These are phyloP conservation scores for Gliomastix tumulicola DNA, from an alignment of 2,329 filamentous ascomycete genomes.

Conservation along the genomic window DNA sequence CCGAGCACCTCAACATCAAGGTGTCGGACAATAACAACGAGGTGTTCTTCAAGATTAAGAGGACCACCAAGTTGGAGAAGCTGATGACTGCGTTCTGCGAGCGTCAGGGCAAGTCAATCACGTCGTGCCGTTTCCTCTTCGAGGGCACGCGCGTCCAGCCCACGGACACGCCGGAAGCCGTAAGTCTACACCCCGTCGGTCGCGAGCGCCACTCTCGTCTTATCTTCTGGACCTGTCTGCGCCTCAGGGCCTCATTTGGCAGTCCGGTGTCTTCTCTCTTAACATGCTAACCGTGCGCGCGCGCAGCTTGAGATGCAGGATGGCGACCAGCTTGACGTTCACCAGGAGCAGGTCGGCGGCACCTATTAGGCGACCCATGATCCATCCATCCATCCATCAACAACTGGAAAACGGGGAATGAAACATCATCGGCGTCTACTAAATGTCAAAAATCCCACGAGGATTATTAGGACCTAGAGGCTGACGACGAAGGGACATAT, in stretches of 20 bases:
- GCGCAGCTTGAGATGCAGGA: conserved; percentile 89
- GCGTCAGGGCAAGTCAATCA: conserved; percentile 79
- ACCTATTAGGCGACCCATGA: conserved; percentile 12
- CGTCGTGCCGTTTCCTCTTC: conserved; percentile 88
- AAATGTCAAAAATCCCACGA: too few species aligned
- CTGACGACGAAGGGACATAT: too few species aligned
- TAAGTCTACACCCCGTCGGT: too few species aligned
- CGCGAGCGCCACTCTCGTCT: too few species aligned
- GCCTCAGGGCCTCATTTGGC: too few species aligned
- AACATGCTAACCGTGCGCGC: conserved; percentile 6
- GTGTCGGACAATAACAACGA: conserved; percentile 99
- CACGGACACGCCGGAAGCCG: conserved; percentile 83
- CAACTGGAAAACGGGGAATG: too few species aligned
- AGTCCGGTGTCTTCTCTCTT: conserved; percentile 3
- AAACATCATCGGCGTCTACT: too few species aligned
- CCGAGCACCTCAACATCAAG: conserved; percentile 96
- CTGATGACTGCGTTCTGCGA: conserved; percentile 98
- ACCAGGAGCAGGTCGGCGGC: conserved; percentile 96
- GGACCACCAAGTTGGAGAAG: conserved; percentile 91
- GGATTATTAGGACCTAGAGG: too few species aligned
- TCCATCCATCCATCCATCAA: too few species aligned
- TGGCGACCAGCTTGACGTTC: conserved; percentile 92
- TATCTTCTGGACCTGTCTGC: too few species aligned
- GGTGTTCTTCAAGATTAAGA: conserved; percentile 99
- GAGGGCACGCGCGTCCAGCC: conserved; percentile 90